Evolutionary conservation across 176 grass and related monocot species (phyloP).

Genomic region (Rhynchospora tenuis): DNA sequence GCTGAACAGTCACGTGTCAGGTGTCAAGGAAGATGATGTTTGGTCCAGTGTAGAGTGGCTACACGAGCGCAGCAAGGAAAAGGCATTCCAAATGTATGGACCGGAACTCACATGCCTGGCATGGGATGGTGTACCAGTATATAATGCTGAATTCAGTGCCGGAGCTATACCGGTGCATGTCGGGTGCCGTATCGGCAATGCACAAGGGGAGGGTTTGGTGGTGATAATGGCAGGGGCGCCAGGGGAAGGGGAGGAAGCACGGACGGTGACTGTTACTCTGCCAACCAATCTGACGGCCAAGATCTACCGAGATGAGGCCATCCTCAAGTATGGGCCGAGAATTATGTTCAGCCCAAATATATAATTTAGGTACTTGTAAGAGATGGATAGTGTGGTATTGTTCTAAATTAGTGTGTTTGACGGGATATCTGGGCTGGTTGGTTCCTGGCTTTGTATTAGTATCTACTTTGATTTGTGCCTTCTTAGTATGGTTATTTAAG

Average conservation of each 20-base stretch:
- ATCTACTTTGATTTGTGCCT: background rate
- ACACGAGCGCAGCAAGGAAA: constrained; percentile 27
- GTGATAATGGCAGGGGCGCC: constrained; percentile 40
- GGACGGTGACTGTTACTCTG: constrained; percentile 68
- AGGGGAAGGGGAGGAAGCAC: constrained; percentile 34
- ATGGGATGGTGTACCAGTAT: constrained; percentile 55
- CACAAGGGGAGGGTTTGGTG: constrained; percentile 48
- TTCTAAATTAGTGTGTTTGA: background rate
- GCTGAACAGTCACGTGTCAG: constrained; percentile 30
- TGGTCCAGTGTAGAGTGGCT: constrained; percentile 67
- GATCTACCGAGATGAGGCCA: constrained; percentile 46
- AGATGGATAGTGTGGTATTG: background rate
- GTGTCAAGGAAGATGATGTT: constrained; percentile 45
- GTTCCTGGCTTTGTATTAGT: background rate
- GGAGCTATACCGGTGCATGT: constrained; percentile 34
- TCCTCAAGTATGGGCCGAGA: constrained; percentile 42
- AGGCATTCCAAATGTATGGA: constrained; percentile 75
- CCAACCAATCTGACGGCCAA: constrained; percentile 33
- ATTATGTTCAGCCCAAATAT: constrained; percentile 41
- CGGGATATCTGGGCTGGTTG: background rate
- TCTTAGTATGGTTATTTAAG: background rate
- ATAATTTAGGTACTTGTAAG: background rate
- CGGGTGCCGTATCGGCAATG: constrained; percentile 38
- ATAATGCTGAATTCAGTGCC: constrained; percentile 43
- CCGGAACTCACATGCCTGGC: constrained; percentile 79